Evolutionary conservation across 257 asterid genomes (phyloP), one percentile per base, ranked within the genome.

Genomic region (Rehmannia glutinosa): DNA sequence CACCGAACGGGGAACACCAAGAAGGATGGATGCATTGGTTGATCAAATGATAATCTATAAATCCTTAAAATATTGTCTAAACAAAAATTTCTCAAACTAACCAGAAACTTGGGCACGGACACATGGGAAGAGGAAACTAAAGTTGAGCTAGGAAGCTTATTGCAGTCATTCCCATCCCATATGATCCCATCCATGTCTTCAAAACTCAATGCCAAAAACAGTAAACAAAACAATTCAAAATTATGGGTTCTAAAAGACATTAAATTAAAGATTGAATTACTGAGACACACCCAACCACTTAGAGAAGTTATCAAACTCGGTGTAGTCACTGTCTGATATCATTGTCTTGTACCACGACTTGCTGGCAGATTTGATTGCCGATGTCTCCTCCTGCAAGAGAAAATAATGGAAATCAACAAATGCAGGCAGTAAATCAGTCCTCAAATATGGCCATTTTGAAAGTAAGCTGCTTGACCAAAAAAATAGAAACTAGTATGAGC

Each of bases 251-350:
- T 67, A 59, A 53, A 12, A 2, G 36, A 25, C 9, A 43, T 59
- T 43, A n/a, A 69, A 36, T 19, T 27, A 16, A 23, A 28, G 15
- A 43, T 8, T 28, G 12, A 47, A 67, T 84, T 71, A 88, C 95
- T 88, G 85, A 0, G 90, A 58, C 13, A 74, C 96, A 0, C 95
- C 98, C 73, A 92, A 73, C 98, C 98, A 92, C 76, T 92, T 92
- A 0, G 97, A 16, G 87, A 92, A 92, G 73, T 75, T 79, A 2
- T 92, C 98, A 1, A 92, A 92, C 73, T 92, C 97, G 0, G 96
- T 81, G 73, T 92, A 92, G 58, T 89, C 96, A 1, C 89, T 82
- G 7, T 92, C 96, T 0, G 96, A 89, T 35, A 92, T 86, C 97
- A 92, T 92, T 0, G 97, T 87, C 84, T 89, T 87, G 84, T 82